Evolutionary conservation across 257 asterid species (phyloP).

Genomic region (Primulina tabacum): DNA sequence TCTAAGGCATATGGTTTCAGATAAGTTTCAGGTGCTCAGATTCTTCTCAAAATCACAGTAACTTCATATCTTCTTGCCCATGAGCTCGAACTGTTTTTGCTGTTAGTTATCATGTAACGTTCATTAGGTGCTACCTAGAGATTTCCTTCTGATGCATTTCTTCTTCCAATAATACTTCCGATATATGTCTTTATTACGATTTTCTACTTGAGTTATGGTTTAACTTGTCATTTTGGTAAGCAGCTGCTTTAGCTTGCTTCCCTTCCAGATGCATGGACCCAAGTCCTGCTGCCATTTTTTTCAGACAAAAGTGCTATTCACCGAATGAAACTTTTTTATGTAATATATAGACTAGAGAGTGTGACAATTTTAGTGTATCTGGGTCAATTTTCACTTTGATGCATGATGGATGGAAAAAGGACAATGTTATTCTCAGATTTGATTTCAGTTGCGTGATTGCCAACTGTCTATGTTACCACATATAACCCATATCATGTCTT

Average conservation of each 20-base stretch:
- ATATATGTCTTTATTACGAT: neutral
- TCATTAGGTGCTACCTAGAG: neutral
- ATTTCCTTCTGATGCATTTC: too few species aligned
- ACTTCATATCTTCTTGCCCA: conserved; percentile 2
- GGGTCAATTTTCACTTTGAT: too few species aligned
- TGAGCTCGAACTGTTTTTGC: neutral
- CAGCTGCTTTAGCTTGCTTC: too few species aligned
- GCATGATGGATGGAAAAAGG: too few species aligned
- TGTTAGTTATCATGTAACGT: too few species aligned
- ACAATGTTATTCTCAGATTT: neutral
- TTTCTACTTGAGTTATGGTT: neutral
- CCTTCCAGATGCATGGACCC: too few species aligned
- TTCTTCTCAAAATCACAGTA: conserved; percentile 8
- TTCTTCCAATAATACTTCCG: too few species aligned
- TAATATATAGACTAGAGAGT: too few species aligned
- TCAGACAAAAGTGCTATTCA: too few species aligned
- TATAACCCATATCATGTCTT: neutral
- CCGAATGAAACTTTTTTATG: too few species aligned
- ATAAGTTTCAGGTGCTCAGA: conserved; percentile 78
- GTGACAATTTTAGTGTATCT: too few species aligned
- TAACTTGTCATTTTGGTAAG: neutral
- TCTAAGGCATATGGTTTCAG: conserved; percentile 97
- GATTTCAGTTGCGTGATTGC: neutral
- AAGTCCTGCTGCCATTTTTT: too few species aligned
- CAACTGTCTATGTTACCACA: neutral